A percentile compares a stretch with the other conserved stretches of the same genome.
phyloP scores from a whole-genome alignment of 768 basidiomycete genomes.

The Boletus insuetus region DNA sequence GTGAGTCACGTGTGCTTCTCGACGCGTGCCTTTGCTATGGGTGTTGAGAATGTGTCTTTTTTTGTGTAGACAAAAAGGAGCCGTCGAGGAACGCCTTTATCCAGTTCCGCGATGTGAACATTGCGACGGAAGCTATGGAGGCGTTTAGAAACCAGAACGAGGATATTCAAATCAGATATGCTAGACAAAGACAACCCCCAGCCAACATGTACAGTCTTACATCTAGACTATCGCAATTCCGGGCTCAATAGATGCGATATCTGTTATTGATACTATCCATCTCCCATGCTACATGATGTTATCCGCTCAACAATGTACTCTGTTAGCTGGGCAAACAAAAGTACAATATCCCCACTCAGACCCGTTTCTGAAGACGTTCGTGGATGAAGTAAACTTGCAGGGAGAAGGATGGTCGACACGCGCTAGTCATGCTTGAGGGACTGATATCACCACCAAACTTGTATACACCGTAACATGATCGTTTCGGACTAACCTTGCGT shows the following conservation, averaged over 20 bases:
- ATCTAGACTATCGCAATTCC: slow-evolving; percentile 21
- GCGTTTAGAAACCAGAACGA: slow-evolving; percentile 30
- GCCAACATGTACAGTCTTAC: slow-evolving; percentile 5
- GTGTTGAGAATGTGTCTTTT: not conserved
- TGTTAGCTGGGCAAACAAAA: not conserved
- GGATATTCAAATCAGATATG: slow-evolving; percentile 13
- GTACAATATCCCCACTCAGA: not conserved
- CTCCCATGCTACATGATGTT: too few relatives aligned
- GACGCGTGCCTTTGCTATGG: not conserved
- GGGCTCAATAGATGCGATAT: not conserved
- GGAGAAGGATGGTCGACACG: too few relatives aligned
- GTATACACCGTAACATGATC: too few relatives aligned
- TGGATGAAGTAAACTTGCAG: too few relatives aligned
- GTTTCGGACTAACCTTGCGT: too few relatives aligned
- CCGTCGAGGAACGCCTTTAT: slow-evolving; percentile 46
- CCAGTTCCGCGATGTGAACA: slow-evolving; percentile 46
- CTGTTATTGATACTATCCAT: not conserved
- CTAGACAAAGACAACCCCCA: slow-evolving; percentile 12
- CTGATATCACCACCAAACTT: too few relatives aligned
- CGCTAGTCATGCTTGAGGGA: too few relatives aligned
- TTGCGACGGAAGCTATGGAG: slow-evolving; percentile 48
- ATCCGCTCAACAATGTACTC: not conserved
- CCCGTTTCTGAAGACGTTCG: not conserved
- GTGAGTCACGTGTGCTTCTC: slow-evolving; percentile 11
- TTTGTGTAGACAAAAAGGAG: slow-evolving; percentile 31